A percentile compares a stretch with the other conserved stretches of the same genome.
Conservation (phyloP, 2,329 filamentous ascomycete genomes). For the Fusarium sp. region DNA sequence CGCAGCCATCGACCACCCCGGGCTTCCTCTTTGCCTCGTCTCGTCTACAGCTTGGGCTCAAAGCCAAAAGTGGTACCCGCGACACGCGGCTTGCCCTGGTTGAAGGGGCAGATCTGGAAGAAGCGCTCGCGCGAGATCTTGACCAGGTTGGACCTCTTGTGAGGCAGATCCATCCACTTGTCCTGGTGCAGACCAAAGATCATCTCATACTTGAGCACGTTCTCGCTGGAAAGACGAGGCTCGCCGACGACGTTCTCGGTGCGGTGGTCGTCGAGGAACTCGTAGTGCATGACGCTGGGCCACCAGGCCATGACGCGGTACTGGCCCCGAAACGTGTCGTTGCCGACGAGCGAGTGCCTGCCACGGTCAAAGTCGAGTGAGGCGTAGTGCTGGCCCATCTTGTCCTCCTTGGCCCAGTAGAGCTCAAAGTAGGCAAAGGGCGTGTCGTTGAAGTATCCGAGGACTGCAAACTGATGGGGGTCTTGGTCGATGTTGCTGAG, state of each 20-base stretch:
- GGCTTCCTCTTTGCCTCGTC: neutral
- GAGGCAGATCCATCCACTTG: conserved; percentile 75
- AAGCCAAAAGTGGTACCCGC: conserved; percentile 62
- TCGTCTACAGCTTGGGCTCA: conserved; percentile 54
- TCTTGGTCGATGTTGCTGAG: conserved; percentile 72
- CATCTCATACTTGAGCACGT: conserved; percentile 76
- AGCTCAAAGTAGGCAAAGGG: conserved; percentile 80
- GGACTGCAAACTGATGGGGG: conserved; percentile 71
- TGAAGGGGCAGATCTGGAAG: conserved; percentile 71
- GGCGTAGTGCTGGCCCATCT: conserved; percentile 64
- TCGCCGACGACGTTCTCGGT: conserved; percentile 70
- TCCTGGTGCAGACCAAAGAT: conserved; percentile 76
- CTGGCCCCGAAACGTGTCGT: conserved; percentile 66
- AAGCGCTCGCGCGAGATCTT: conserved; percentile 71
- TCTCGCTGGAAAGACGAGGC: conserved; percentile 74
- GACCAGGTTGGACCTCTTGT: conserved; percentile 75
- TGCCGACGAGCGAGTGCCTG: conserved; percentile 65
- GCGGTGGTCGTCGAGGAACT: conserved; percentile 68
- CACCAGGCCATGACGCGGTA: conserved; percentile 69
- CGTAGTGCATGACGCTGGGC: conserved; percentile 68
- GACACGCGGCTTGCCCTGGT: conserved; percentile 61
- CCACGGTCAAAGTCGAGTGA: conserved; percentile 66
- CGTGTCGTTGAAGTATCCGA: conserved; percentile 74
- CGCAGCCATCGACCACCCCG: neutral
- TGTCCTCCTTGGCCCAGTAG: conserved; percentile 62